Evolutionary conservation across 352 stramenopile species (phyloP).

Genomic region (Plasmopara halstedii): DNA sequence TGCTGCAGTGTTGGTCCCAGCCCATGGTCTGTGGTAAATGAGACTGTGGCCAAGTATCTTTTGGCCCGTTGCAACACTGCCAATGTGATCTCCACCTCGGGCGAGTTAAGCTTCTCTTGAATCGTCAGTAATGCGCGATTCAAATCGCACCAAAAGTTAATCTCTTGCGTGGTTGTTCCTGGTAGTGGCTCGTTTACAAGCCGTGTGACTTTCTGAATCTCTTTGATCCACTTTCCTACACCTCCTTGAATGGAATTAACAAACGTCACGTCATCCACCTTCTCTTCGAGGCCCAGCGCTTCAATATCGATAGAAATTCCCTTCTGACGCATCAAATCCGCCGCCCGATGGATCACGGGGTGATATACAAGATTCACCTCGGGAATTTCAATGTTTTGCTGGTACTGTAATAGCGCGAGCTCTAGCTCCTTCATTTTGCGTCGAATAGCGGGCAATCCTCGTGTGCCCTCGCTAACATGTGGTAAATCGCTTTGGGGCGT

Average conservation of each 20-base stretch:
- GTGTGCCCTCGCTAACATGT: constrained; percentile 55
- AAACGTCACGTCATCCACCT: constrained; percentile 77
- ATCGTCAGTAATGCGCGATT: constrained; percentile 82
- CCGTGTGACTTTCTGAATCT: constrained; percentile 91
- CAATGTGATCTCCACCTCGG: constrained; percentile 88
- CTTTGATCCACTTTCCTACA: constrained; percentile 93
- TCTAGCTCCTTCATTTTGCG: constrained; percentile 92
- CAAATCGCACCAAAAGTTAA: constrained; percentile 94
- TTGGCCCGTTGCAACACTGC: constrained; percentile 89
- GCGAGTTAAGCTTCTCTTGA: constrained; percentile 80
- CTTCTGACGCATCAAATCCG: constrained; percentile 62
- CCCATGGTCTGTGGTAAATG: constrained; percentile 87
- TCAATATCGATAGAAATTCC: constrained; percentile 76
- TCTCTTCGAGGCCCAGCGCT: constrained; percentile 69
- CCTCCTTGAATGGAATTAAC: constrained; percentile 82
- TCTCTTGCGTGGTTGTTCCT: constrained; percentile 87
- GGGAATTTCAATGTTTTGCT: constrained; percentile 93
- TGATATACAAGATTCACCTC: constrained; percentile 88
- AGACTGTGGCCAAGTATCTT: constrained; percentile 84
- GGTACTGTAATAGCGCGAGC: constrained; percentile 89
- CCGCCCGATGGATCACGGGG: constrained; percentile 77
- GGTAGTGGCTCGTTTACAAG: constrained; percentile 83
- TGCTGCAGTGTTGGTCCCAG: constrained; percentile 79
- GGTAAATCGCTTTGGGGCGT: constrained; percentile 59
- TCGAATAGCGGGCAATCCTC: constrained; percentile 80